Evolutionary conservation across 805 yeast species (phyloP).

Genomic region (Blastobotrys peoriensis): DNA sequence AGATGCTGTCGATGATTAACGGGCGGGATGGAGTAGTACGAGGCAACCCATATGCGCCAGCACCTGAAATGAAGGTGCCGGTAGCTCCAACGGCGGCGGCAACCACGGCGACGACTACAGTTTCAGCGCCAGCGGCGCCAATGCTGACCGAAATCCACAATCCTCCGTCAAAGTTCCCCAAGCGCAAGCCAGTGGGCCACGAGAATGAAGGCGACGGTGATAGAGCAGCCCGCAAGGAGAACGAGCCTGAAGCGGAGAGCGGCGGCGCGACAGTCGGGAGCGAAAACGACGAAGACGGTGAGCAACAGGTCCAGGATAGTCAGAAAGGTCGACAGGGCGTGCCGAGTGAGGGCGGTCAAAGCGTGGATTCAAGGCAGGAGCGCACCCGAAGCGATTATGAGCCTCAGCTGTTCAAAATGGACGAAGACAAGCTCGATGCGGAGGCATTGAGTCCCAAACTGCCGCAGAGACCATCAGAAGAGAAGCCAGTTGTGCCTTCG

Average conservation of each 20-base stretch:
- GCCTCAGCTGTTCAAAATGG: neutral
- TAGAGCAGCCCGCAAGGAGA: neutral
- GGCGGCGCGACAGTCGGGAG: conserved; percentile 2
- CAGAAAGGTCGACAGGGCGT: neutral
- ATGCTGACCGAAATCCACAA: too few species aligned
- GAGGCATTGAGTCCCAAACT: neutral
- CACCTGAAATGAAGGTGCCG: conserved; percentile 22
- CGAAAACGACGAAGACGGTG: neutral
- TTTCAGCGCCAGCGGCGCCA: neutral
- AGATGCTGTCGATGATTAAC: conserved; percentile 18
- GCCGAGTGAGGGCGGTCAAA: neutral
- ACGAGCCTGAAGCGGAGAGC: neutral
- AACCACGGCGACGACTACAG: conserved; percentile 5
- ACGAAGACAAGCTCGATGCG: neutral
- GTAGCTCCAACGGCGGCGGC: conserved; percentile 6
- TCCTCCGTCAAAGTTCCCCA: conserved; percentile 15
- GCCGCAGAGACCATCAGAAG: neutral
- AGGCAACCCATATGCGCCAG: conserved; percentile 18
- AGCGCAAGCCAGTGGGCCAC: conserved; percentile 17
- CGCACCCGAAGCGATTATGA: too few species aligned
- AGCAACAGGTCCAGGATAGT: conserved; percentile 2
- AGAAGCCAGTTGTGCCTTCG: neutral
- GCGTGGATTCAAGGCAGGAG: neutral
- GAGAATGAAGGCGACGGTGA: conserved; percentile 2
- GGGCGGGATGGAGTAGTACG: neutral